Evolutionary conservation across 129 eudicot species (phyloP), one percentile per base, ranked within the genome.

Genomic region (Dittrichia graveolens): DNA sequence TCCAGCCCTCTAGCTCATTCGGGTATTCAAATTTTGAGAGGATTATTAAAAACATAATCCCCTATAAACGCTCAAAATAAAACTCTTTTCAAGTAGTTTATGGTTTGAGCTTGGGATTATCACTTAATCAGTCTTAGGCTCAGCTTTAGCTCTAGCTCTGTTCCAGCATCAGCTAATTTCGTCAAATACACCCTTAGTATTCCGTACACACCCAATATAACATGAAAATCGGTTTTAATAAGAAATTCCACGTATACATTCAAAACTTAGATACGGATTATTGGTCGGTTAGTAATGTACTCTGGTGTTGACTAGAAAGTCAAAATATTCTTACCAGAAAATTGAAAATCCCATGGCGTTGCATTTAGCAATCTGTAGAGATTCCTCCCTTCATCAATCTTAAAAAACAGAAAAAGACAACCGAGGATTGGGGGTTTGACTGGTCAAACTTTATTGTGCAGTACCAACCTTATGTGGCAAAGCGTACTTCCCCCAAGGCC

Each of bases 351-450:
- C 73, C 79, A 5, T 75, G 41, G 50, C 78, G 61, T 75, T 55
- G 79, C 79, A 75, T 75, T 75, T 43, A 75, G 73, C 79, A 65
- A 47, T 47, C 39, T 63, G 53, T 49, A 31, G 37, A 65, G 79
- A 75, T 64, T 65, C 65, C 39, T 18, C 45, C 19, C 18, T 2
- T 67, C 72, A 53, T 75, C 56, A 66, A 65, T 75, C 79, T 75
- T 45, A 54, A 75, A 75, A 53, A 75, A 34, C 73, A 61, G 49
- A 19, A 61, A 47, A 73, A 35, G 77, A 73, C 79, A 52, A 75
- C 63, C 43, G 16, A 64, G 54, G 79, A 75, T 63, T 52, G 65
- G 16, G 31, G 18, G 16, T 64, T 64, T 73, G 79, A 75, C 73
- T 40, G 66, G 79, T 75, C 79, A 75, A 75, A 65, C 62, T 41